phyloP scores from a whole-genome alignment of 176 grass and related monocot genomes.

The Aegilops umbellulata region DNA sequence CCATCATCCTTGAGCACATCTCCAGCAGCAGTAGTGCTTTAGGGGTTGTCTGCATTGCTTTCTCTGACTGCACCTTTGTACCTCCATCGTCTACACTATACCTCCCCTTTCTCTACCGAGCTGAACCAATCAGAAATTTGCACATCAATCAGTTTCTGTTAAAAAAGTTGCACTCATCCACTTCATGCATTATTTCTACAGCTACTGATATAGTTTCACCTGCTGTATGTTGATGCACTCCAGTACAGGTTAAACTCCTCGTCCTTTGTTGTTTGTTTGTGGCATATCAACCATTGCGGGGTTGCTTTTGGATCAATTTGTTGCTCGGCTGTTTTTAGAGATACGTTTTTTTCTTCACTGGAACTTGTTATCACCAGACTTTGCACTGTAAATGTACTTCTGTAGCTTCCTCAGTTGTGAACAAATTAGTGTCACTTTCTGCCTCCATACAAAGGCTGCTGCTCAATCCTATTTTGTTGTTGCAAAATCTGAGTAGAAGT shows the following conservation, averaged over 20 bases:
- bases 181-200: not conserved
- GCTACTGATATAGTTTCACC: not conserved
- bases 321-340: not conserved
- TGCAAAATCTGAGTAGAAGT: too few relatives aligned
- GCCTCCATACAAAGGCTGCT: too few relatives aligned
- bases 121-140: not conserved
- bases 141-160: not conserved
- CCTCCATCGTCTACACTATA: not conserved
- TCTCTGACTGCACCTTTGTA: not conserved
- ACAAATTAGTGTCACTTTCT: too few relatives aligned
- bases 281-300: too few relatives aligned
- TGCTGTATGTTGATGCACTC: too few relatives aligned
- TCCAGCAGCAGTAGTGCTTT: not conserved
- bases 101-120: not conserved
- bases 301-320: not conserved
- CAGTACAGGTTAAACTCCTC: too few relatives aligned
- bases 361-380: not conserved
- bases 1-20: not conserved
- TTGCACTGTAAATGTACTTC: not conserved
- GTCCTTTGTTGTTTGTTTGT: too few relatives aligned
- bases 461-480: too few relatives aligned
- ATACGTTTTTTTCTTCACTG: not conserved
- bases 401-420: not conserved
- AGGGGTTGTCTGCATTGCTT: not conserved
- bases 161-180: not conserved